These are phyloP conservation scores for Mortierella hygrophila DNA, from an alignment of 192 early-diverging fungal species.

Conservation along the genomic window DNA sequence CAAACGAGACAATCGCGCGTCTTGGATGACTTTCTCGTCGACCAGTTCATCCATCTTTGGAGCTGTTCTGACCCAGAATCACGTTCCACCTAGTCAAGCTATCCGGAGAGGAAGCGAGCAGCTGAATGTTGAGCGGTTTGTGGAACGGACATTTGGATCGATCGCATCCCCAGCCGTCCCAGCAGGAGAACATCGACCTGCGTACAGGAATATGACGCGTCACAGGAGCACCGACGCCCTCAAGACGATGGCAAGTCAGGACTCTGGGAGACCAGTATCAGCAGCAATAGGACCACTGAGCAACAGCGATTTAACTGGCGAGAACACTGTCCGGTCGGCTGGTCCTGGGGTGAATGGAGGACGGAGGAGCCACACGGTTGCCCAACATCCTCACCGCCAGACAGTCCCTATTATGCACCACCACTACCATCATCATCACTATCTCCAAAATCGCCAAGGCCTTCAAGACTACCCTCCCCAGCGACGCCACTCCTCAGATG, in stretches of 20 bases:
- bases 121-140: constrained; percentile 36
- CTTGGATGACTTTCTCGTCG: constrained; percentile 45
- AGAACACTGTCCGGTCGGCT: background rate
- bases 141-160: constrained; percentile 15
- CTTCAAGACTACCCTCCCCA: constrained; percentile 16
- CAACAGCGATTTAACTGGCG: background rate
- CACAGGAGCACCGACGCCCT: constrained; percentile 19
- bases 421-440: constrained; percentile 28
- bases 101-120: constrained; percentile 10
- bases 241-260: background rate
- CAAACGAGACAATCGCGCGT: constrained; percentile 38
- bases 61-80: constrained; percentile 33
- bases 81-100: constrained; percentile 36
- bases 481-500: constrained; percentile 33
- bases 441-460: constrained; percentile 21
- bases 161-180: background rate
- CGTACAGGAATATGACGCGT: background rate
- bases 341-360: background rate
- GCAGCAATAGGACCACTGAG: background rate
- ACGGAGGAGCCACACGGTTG: constrained; percentile 17
- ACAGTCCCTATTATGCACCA: constrained; percentile 37
- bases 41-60: constrained; percentile 32
- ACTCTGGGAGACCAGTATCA: background rate
- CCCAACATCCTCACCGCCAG: constrained; percentile 38
- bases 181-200: background rate